Percentiles rank a stretch among this genome's conserved stretches.
phyloP scores from a whole-genome alignment of 768 basidiomycete genomes.

The Sporobolomyces pararoseus region DNA sequence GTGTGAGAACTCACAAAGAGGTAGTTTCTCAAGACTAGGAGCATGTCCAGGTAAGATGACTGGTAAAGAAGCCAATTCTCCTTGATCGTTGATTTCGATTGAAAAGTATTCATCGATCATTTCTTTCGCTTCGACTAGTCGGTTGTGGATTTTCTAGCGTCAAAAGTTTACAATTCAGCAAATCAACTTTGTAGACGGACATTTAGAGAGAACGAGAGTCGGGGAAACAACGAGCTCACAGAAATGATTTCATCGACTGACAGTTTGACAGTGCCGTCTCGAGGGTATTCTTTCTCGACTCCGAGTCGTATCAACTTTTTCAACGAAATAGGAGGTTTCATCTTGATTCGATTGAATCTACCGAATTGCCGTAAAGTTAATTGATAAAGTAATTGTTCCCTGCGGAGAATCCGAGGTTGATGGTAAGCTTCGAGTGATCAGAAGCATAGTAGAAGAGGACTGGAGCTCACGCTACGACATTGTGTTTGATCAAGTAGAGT shows the following conservation, averaged over 20 bases:
- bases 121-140: constrained; percentile 52
- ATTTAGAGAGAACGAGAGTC: no score
- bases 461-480: constrained; percentile 67
- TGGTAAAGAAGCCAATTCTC: constrained; percentile 71
- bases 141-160: constrained; percentile 22
- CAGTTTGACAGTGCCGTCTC: constrained; percentile 44
- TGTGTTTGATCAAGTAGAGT: constrained; percentile 83
- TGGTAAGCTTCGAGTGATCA: no score
- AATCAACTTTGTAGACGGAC: no score
- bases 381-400: constrained; percentile 94
- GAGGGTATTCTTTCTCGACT: constrained; percentile 61
- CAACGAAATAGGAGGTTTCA: constrained; percentile 77
- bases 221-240: background rate
- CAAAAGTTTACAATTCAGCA: background rate
- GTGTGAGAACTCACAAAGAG: constrained; percentile 53
- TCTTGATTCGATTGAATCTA: constrained; percentile 65
- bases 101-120: constrained; percentile 94
- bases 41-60: constrained; percentile 79
- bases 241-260: constrained; percentile 51
- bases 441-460: background rate
- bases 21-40: constrained; percentile 85
- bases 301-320: constrained; percentile 71
- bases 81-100: constrained; percentile 61
- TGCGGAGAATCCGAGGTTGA: constrained; percentile 49
- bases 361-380: constrained; percentile 88